Conservation (phyloP, 176 grass and related monocot genomes). For the Triticum aestivum region IWGSC_CS_RefSeq_v2.1 NC_057796.1:234088841-234089340, state of each 20-base stretch:
- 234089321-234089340: slow-evolving; percentile 53
- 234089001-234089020: not conserved
- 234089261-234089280: slow-evolving; percentile 54
- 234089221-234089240: slow-evolving; percentile 4
- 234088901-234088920: slow-evolving; percentile 53
- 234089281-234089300: slow-evolving; percentile 6
- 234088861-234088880: slow-evolving; percentile 41
- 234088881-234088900: slow-evolving; percentile 93
- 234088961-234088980: slow-evolving; percentile 46
- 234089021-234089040: slow-evolving; percentile 54
- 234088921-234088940: slow-evolving; percentile 12
- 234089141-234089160: slow-evolving; percentile 59
- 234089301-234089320: not conserved
- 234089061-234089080: slow-evolving; percentile 48
- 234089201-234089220: not conserved
- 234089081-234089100: slow-evolving; percentile 38
- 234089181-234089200: slow-evolving; percentile 12
- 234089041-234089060: not conserved
- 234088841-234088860: slow-evolving; percentile 32
- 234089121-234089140: slow-evolving; percentile 58
- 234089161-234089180: slow-evolving; percentile 3
- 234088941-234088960: slow-evolving; percentile 68
- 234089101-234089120: slow-evolving; percentile 53
- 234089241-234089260: slow-evolving; percentile 29
- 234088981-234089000: slow-evolving; percentile 31